Base-by-base conservation (phyloP, 2,329 filamentous ascomycete genomes). In the Hymenoscyphus occultus region DNA sequence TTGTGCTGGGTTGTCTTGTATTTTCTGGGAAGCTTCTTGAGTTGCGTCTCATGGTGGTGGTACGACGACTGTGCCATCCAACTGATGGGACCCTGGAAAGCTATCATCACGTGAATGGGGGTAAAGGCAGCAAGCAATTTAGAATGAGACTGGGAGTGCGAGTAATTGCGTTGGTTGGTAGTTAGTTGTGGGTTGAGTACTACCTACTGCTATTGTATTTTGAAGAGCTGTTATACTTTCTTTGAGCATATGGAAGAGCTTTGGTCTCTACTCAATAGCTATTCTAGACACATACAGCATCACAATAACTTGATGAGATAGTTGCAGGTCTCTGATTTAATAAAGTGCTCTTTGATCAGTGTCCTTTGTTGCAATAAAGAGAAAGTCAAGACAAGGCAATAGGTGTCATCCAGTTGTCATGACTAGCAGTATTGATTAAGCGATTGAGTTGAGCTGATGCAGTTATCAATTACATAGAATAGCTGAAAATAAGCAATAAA, bases 21-120 rank as follows among this genome's bases (percentile, higher is more conserved):
- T 22, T 28, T 28, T 51, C 48, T 54, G 10, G n/a, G 48, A 54
- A 54, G 48, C 48, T 54, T 22, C 40, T 54, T 39, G 9, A 31
- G 32, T n/a, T 48, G 42, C 42, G 59, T 51, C 22, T 61, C 45
- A 51, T 35, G n/a, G 31, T 31, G 59, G 59, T 51, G 16, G 39
- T 60, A 22, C 48, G 59, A 48, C 39, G 28, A 51, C 45, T 42
- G 40, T n/a, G 22, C n/a, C 39, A 31, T 39, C 39, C 32, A 42
- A 61, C 48, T 35, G 35, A 35, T 10, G 5, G 35, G 35, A 35
- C 35, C 35, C 35, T 4, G 22, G 48, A 22, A 22, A 22, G 48
- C 28, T 12, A 28, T 35, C 48, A 54, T 54, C 48, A 54, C 48
- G 48, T 54, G 48, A 22, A 22, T 4, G 22, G 13, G 9, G 3